Evolutionary conservation across 2,329 filamentous ascomycete genomes (phyloP).

Genomic region (Cladosporium sp.): DNA sequence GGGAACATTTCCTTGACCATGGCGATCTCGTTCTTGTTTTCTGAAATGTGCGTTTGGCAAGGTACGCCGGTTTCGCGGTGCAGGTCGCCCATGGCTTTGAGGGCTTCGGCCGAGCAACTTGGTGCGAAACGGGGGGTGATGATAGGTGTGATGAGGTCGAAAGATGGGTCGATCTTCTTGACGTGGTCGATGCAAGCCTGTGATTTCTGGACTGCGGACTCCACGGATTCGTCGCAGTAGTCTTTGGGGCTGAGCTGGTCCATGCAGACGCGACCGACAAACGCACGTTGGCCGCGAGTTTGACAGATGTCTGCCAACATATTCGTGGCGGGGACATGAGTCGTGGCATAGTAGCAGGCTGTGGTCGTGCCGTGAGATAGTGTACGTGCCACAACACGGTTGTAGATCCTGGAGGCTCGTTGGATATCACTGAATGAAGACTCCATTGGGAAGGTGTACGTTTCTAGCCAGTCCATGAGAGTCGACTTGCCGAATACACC

Average conservation of each 20-base stretch:
- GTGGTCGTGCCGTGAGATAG: slow-evolving; percentile 90
- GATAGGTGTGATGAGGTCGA: slow-evolving; percentile 71
- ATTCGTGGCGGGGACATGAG: slow-evolving; percentile 85
- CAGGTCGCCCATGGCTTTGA: slow-evolving; percentile 65
- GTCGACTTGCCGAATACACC: slow-evolving; percentile 94
- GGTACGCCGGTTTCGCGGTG: slow-evolving; percentile 64
- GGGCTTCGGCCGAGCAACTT: slow-evolving; percentile 54
- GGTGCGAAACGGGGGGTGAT: slow-evolving; percentile 70
- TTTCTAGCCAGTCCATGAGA: slow-evolving; percentile 88
- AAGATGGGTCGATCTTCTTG: slow-evolving; percentile 61
- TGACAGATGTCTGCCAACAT: slow-evolving; percentile 82
- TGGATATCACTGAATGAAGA: slow-evolving; percentile 65
- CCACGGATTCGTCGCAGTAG: slow-evolving; percentile 73
- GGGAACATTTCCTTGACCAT: slow-evolving; percentile 74
- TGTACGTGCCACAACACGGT: slow-evolving; percentile 74
- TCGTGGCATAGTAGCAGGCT: slow-evolving; percentile 91
- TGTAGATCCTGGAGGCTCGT: slow-evolving; percentile 72
- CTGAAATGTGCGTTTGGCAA: slow-evolving; percentile 86
- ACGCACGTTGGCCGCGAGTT: slow-evolving; percentile 78
- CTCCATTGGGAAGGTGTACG: slow-evolving; percentile 93
- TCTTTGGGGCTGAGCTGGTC: slow-evolving; percentile 73
- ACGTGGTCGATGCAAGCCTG: slow-evolving; percentile 59
- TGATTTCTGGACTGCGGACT: slow-evolving; percentile 57
- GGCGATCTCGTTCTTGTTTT: slow-evolving; percentile 72
- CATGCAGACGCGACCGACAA: slow-evolving; percentile 96